Base-by-base conservation (phyloP, 345 rosid species). In the Hibiscus tridactylites region DNA sequence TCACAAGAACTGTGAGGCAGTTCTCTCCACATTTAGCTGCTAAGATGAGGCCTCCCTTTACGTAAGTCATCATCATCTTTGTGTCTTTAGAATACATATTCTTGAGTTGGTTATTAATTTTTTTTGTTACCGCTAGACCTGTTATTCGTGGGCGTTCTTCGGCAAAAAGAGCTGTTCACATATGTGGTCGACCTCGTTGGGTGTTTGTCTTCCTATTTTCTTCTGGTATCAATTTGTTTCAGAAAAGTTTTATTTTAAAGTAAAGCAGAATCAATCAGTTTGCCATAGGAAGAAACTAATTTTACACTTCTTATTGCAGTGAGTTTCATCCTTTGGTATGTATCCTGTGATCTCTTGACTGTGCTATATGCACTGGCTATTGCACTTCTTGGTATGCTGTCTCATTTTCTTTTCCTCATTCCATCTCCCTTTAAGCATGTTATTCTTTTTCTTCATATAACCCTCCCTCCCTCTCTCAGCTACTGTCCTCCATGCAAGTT, bases 11-110 rank as follows among this genome's bases (percentile, higher is more conserved):
- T 50, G 81, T 87, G 54, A 88, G 99, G 81, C 91, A 83, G 75
- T 85, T 92, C 83, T 95, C 97, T 80, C 97, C 99, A 61, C 97
- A 85, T 62, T 77, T 94, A 79, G 98, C 98, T 47, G 97, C 93
- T 21, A 94, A 91, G 82, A 84, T 91, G 97, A 88, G 97, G 76
- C 97, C 97, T 82, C 88, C 97, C 24, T 87, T 83, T 71, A 86
- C 91, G 97, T 92, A 78, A 77, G 84, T 79, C 62, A 16, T 35
- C 4, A 31, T 64, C 67, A 33, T 70, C 15, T 46, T 49, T 77
- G 73, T 26, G 17, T 37, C 6, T n/a, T 19, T 31, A 42, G 50
- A 53, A 24, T 17, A 28, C 59, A 46, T 72, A 57, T 12, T 59
- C 5, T 76, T 28, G 65, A 75, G 73, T 46, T 52, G 21, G 7